Conservation (phyloP, 495 filamentous ascomycete genomes). For the Penicillium canescens region DNA sequence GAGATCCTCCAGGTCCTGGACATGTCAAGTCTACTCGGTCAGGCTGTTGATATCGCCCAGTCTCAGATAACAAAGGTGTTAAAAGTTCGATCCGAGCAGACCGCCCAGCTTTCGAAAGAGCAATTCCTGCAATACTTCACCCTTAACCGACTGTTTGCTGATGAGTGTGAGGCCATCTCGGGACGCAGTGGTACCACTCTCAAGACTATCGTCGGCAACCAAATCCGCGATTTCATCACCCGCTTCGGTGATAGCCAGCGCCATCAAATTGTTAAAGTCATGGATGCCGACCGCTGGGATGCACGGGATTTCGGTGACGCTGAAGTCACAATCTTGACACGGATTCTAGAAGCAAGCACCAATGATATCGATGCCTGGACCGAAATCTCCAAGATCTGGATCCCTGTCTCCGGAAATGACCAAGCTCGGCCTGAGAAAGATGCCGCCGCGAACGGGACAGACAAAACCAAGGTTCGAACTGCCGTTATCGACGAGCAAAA, state of each 20-base stretch:
- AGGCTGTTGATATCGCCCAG: constrained; percentile 90
- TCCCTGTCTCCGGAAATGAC: constrained; percentile 37
- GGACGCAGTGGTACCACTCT: constrained; percentile 81
- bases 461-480: constrained; percentile 68
- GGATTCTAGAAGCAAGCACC: constrained; percentile 77
- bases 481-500: constrained; percentile 82
- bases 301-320: constrained; percentile 78
- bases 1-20: constrained; percentile 84
- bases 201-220: constrained; percentile 85
- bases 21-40: constrained; percentile 89
- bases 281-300: constrained; percentile 91
- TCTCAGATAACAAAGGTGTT: constrained; percentile 90
- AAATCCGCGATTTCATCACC: constrained; percentile 87
- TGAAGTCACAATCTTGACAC: constrained; percentile 60
- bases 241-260: constrained; percentile 73
- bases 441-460: constrained; percentile 49
- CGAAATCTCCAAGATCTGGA: constrained; percentile 70
- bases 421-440: constrained; percentile 30
- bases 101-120: constrained; percentile 66
- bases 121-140: constrained; percentile 90
- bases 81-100: constrained; percentile 87
- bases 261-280: constrained; percentile 74
- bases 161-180: constrained; percentile 95
- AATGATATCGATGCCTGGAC: constrained; percentile 76
- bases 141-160: constrained; percentile 89